Evolutionary conservation across 331 rosid species (phyloP), one percentile per base, ranked within the genome.

Genomic region (Stylosanthes scabra): DNA sequence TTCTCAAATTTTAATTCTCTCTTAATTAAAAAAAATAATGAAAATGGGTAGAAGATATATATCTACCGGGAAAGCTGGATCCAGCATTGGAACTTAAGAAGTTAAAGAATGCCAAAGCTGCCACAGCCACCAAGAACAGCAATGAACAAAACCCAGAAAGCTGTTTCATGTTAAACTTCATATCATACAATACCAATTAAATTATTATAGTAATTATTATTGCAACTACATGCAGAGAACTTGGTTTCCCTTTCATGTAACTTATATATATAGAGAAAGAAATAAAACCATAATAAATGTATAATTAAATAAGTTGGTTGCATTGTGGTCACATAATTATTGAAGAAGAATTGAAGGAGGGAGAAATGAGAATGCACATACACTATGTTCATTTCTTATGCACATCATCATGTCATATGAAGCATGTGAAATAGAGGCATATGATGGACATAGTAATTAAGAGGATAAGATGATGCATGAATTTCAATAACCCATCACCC

Each of bases 131-230:
- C 65, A 88, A 67, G 52, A 88, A 42, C 62, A 85, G 7, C n/a
- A 46, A 60, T 74, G 74, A 79, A 78, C 78, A 82, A 16, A 79
- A 46, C 15, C 75, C 85, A 77, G 88, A 84, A 83, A 72, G 56
- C 84, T 88, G 56, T 83, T 88, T 92, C 94, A 86, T 89, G 16
- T 59, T 71, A 54, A 63, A 12, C 31, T 72, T 16, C 57, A 66
- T 29, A 13, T 44, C 8, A 39, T 27, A 50, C 77, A 69, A 51
- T 72, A 40, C 20, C 69, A 3, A 69, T 12, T 8, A 12, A 12
- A 27, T 37, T 20, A 20, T 20, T 20, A 20, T 20, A 0, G 1
- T 20, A n/a, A 46, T 34, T 59, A 59, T 58, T 8, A 72, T 34
- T 34, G 12, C 4, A 40, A 44, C 47, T 16, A 11, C 11, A n/a